Conservation (phyloP, 805 yeast species). For the Saccharomycopsis olivae region DNA sequence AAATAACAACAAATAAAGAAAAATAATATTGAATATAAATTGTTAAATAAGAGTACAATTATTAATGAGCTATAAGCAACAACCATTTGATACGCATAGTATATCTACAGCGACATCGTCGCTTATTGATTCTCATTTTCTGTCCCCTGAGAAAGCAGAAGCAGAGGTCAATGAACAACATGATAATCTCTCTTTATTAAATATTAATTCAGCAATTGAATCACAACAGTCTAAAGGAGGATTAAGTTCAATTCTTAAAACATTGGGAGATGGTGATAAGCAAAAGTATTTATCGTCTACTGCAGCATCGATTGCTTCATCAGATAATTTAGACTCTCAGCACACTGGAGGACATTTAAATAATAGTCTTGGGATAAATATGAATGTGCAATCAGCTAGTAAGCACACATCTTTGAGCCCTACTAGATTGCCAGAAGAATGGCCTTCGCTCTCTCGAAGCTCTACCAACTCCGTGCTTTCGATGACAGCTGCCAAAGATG, state of each 20-base stretch:
- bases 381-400: too few species aligned
- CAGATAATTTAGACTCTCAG: slow-evolving; percentile 6
- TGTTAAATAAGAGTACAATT: too few species aligned
- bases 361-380: too few species aligned
- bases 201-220: slow-evolving; percentile 4
- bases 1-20: too few species aligned
- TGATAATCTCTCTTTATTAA: slow-evolving; percentile 7
- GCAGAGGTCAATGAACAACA: neutral
- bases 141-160: neutral
- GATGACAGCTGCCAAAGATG: slow-evolving; percentile 13
- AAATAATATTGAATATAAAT: too few species aligned
- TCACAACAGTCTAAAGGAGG: neutral
- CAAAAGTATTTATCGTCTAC: slow-evolving; percentile 14
- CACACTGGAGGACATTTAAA: neutral
- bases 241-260: neutral
- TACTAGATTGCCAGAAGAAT: too few species aligned
- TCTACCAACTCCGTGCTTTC: slow-evolving; percentile 14
- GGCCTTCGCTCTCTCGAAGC: slow-evolving; percentile 15
- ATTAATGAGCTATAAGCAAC: slow-evolving; percentile 2
- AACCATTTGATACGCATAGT: slow-evolving; percentile 1
- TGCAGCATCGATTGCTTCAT: slow-evolving; percentile 18
- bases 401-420: too few species aligned
- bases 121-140: neutral
- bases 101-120: slow-evolving; percentile 2
- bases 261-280: neutral